Conservation (phyloP, 1,139 yeast species). For the Yamadazyma triangularis region DNA sequence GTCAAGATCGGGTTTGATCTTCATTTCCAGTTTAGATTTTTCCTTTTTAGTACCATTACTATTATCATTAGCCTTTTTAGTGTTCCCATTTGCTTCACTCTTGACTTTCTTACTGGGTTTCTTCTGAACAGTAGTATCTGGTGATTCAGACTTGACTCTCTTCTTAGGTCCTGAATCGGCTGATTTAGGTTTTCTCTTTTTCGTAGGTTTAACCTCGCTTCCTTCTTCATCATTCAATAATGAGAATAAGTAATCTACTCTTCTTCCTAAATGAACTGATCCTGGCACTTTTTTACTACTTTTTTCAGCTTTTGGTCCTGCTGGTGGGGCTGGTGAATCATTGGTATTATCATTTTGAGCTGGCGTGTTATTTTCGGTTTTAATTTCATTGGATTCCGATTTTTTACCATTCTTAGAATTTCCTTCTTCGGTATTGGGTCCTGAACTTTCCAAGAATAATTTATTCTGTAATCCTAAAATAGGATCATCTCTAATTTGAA, state of each 20-base stretch:
- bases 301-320: constrained; percentile 14
- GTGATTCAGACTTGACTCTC: constrained; percentile 3
- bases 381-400: not conserved
- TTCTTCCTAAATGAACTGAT: constrained; percentile 88
- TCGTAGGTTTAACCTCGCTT: constrained; percentile 14
- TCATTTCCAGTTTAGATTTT: constrained; percentile 6
- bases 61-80: constrained; percentile 7
- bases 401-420: constrained; percentile 10
- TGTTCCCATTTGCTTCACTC: constrained; percentile 2
- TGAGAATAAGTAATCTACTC: constrained; percentile 80
- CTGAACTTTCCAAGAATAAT: constrained; percentile 53
- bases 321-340: constrained; percentile 26
- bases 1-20: constrained; percentile 12
- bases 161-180: constrained; percentile 8
- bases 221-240: constrained; percentile 58
- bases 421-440: not conserved
- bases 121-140: constrained; percentile 9
- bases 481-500: constrained; percentile 92
- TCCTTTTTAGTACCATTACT: constrained; percentile 6
- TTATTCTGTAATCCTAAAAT: constrained; percentile 81
- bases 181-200: constrained; percentile 10
- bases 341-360: constrained; percentile 15
- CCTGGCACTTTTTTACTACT: constrained; percentile 74
- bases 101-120: constrained; percentile 4
- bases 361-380: constrained; percentile 22